phyloP scores from a whole-genome alignment of 2,329 filamentous ascomycete genomes.

The Magnaporthiopsis incrustans region DNA sequence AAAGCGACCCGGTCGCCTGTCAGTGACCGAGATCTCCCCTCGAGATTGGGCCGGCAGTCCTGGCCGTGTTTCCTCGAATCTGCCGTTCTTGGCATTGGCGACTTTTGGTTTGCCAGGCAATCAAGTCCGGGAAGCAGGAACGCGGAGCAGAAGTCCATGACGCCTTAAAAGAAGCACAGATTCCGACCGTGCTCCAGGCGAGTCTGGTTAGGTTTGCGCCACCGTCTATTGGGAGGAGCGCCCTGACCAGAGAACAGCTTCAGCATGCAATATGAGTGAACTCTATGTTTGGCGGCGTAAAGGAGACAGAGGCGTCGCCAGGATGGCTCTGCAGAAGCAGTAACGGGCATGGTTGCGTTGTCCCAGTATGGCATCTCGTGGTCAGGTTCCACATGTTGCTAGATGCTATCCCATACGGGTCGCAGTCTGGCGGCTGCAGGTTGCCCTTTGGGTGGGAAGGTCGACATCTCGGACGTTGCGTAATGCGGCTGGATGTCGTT shows the following conservation, averaged over 20 bases:
- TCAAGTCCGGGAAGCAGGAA: background rate
- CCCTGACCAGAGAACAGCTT: background rate
- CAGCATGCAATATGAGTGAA: background rate
- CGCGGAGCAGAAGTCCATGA: background rate
- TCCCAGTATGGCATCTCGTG: background rate
- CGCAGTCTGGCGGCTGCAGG: no score
- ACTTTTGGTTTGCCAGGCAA: background rate
- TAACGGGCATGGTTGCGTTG: no score
- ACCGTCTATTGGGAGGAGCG: background rate
- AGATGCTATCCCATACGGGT: no score
- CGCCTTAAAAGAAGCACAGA: background rate
- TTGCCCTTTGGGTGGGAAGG: no score
- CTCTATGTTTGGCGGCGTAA: background rate
- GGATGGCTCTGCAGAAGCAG: no score
- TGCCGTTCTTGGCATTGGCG: background rate
- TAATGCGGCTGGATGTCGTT: no score
- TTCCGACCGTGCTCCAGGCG: no score
- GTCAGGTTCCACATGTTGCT: no score
- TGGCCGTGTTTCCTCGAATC: background rate
- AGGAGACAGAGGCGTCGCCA: background rate
- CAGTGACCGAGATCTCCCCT: no score
- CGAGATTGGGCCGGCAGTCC: background rate
- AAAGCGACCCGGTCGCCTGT: background rate
- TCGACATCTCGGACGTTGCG: no score
- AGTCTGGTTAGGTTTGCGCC: background rate